These are phyloP conservation scores for Penicillium goetzii DNA, from an alignment of 495 filamentous ascomycete genomes.

Conservation along the genomic window DNA sequence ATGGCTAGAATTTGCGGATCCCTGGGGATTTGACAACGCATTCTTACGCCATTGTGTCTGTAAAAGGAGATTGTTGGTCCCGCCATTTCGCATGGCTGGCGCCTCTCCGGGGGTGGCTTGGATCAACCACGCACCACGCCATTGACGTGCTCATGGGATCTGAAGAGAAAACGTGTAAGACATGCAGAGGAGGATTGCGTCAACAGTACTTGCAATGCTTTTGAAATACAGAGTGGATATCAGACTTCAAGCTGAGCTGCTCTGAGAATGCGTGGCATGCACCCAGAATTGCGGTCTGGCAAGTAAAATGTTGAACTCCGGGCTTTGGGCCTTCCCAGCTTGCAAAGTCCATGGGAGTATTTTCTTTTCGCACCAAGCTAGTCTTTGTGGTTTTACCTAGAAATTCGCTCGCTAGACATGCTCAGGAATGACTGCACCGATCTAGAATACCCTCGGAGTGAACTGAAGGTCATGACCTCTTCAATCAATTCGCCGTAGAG, in stretches of 20 bases:
- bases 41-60: constrained; percentile 11
- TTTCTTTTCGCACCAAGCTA: no score
- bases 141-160: constrained; percentile 19
- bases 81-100: constrained; percentile 5
- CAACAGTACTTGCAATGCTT: constrained; percentile 2
- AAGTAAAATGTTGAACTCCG: neutral
- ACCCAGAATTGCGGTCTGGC: constrained; percentile 22
- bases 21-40: constrained; percentile 9
- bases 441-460: no score
- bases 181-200: constrained; percentile 25
- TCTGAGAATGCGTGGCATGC: constrained; percentile 7
- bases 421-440: no score
- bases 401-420: no score
- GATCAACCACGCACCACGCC: constrained; percentile 19
- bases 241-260: neutral
- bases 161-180: constrained; percentile 29
- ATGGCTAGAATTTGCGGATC: neutral
- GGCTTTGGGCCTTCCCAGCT: neutral
- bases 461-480: no score
- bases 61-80: constrained; percentile 2
- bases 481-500: no score
- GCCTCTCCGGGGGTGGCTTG: constrained; percentile 10
- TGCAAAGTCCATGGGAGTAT: no score
- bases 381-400: no score
- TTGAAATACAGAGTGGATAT: neutral